These are phyloP conservation scores for Lachnum nothofagi DNA, from an alignment of 2,329 filamentous ascomycete genomes.

Conservation along the genomic window DNA sequence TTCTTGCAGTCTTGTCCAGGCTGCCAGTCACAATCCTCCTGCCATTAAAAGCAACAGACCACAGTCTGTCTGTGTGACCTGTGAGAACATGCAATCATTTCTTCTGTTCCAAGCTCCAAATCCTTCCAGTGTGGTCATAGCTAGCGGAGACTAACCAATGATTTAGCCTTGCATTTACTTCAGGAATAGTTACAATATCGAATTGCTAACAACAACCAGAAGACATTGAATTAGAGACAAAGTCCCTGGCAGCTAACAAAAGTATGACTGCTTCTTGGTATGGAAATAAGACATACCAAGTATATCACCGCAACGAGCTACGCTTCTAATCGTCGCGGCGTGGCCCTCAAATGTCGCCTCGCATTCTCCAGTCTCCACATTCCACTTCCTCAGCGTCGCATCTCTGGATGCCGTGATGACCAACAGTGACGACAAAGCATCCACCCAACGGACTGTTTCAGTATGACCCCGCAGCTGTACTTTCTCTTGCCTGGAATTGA, in stretches of 20 bases:
- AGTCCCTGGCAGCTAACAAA: too few relatives aligned
- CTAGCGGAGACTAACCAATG: slow-evolving; percentile 92
- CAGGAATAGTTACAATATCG: too few relatives aligned
- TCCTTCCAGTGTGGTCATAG: slow-evolving; percentile 82
- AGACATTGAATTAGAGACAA: too few relatives aligned
- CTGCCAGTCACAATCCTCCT: slow-evolving; percentile 86
- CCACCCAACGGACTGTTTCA: not conserved
- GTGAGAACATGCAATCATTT: slow-evolving; percentile 80
- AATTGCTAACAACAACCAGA: too few relatives aligned
- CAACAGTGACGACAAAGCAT: not conserved
- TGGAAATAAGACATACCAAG: too few relatives aligned
- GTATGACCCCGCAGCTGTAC: not conserved
- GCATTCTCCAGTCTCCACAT: slow-evolving; percentile 6
- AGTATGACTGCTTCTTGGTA: too few relatives aligned
- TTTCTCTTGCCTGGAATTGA: not conserved
- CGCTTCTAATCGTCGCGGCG: not conserved
- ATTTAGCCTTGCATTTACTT: too few relatives aligned
- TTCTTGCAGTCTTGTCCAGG: slow-evolving; percentile 85
- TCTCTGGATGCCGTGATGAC: slow-evolving; percentile 10
- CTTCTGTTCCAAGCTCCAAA: slow-evolving; percentile 72
- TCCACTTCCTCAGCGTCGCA: slow-evolving; percentile 6
- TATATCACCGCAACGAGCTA: slow-evolving; percentile 49
- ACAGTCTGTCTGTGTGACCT: slow-evolving; percentile 94
- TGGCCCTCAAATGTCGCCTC: slow-evolving; percentile 6
- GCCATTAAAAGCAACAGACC: slow-evolving; percentile 92